Evolutionary conservation across 129 eudicot genomes (phyloP).

Genomic region (Arctium lappa): DNA sequence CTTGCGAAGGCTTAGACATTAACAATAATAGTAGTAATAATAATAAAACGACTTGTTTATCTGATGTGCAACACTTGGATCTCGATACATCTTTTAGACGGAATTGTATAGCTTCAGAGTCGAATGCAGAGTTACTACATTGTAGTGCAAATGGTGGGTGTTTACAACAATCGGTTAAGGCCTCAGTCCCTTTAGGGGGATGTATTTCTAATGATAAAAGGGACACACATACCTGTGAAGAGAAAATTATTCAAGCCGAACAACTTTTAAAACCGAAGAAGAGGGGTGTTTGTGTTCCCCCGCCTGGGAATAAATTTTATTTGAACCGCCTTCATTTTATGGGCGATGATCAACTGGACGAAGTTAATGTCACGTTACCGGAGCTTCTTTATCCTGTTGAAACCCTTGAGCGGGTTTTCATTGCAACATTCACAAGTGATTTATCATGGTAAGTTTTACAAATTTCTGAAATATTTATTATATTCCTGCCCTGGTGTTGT

Average conservation of each 20-base stretch:
- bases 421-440: slow-evolving; percentile 88
- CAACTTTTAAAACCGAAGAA: slow-evolving; percentile 21
- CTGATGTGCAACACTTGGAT: not conserved
- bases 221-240: slow-evolving; percentile 9
- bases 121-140: slow-evolving; percentile 13
- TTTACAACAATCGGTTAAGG: slow-evolving; percentile 20
- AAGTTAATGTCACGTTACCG: slow-evolving; percentile 60
- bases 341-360: slow-evolving; percentile 29
- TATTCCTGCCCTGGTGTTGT: not conserved
- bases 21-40: not conserved
- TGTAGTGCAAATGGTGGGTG: slow-evolving; percentile 18
- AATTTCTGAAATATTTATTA: not conserved
- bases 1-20: slow-evolving; percentile 19
- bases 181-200: slow-evolving; percentile 17
- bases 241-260: slow-evolving; percentile 14
- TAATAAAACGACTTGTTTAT: not conserved
- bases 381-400: slow-evolving; percentile 83
- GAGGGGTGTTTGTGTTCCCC: slow-evolving; percentile 40
- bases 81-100: slow-evolving; percentile 2
- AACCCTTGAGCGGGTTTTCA: slow-evolving; percentile 54
- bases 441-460: slow-evolving; percentile 53
- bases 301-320: slow-evolving; percentile 77
- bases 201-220: slow-evolving; percentile 15
- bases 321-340: slow-evolving; percentile 65
- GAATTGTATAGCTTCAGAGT: slow-evolving; percentile 25